phyloP scores from a whole-genome alignment of 202 grass and related monocot genomes.

The Elaeis oleifera region DNA sequence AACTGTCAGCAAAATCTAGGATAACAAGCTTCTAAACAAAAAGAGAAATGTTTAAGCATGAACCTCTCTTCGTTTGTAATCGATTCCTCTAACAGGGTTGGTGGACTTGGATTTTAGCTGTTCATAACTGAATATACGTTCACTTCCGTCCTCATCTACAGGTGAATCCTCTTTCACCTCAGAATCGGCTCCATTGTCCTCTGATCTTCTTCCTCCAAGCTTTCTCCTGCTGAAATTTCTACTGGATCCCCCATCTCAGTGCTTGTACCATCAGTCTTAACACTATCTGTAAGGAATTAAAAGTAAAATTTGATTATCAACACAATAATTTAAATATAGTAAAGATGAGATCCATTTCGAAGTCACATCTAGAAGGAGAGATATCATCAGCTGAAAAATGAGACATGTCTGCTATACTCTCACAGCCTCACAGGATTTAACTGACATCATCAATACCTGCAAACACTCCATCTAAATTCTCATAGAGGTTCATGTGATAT shows the following conservation, averaged over 20 bases:
- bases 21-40: too few relatives aligned
- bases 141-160: conserved; percentile 49
- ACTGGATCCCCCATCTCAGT: conserved; percentile 34
- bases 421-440: too few relatives aligned
- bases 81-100: conserved; percentile 75
- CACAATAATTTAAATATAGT: too few relatives aligned
- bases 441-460: too few relatives aligned
- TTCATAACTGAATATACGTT: conserved; percentile 75
- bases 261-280: conserved; percentile 25
- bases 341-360: too few relatives aligned
- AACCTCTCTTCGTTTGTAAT: conserved; percentile 97
- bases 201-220: conserved; percentile 28
- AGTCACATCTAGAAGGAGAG: too few relatives aligned
- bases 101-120: conserved; percentile 76
- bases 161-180: conserved; percentile 49
- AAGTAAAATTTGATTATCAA: neutral
- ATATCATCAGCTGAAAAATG: too few relatives aligned
- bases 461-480: too few relatives aligned
- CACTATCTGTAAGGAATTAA: conserved; percentile 40
- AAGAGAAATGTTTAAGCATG: conserved; percentile 11
- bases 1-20: too few relatives aligned
- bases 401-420: too few relatives aligned
- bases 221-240: conserved; percentile 31
- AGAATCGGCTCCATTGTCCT: conserved; percentile 28
- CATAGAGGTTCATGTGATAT: too few relatives aligned